Evolutionary conservation across 176 grass and related monocot species (phyloP), one percentile per base, ranked within the genome.

Genomic region (Triticum turgidum): DNA sequence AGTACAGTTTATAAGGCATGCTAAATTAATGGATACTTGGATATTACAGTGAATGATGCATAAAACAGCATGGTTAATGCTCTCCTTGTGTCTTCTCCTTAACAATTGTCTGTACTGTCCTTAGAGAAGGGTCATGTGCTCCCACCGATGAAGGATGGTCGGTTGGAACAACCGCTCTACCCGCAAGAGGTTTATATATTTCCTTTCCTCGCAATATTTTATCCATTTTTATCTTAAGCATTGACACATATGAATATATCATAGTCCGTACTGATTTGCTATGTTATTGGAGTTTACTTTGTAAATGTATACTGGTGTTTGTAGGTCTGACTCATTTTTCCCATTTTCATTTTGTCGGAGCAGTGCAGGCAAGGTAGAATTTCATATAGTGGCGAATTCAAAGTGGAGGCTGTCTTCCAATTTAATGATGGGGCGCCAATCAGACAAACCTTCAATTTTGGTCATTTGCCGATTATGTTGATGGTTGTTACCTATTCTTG

Each of bases 391-490:
- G 95, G 95, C 10, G 95, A 89, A 73, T 93, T 98, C 61, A 95
- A 82, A 88, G 90, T 66, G 65, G 83, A 80, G 8, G 20, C 90
- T 13, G 18, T 73, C 72, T 81, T 95, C 65, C 91, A 98, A 80
- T 95, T 74, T 73, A 84, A 83, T 76, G 91, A 88, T 2, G 87
- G 79, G 65, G 54, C 91, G 58, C 17, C 71, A 64, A 82, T 95
- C 64, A 91, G 93, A 59, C 89, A 94, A 58, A 86, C 9, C 56
- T 86, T 94, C 82, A 95, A 81, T 85, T 98, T 95, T 72, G 96
- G 96, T 35, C 20, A 92, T 89, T 81, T 98, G 44, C 96, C 96
- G 37, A 95, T 98, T 83, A 98, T 98, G 96, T 82, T 98, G 83
- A 98, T 87, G 96, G 96, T 98, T 72, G 62, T 45, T 90, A 88